phyloP scores from a whole-genome alignment of 805 yeast genomes.

The Yarrowia sp. region DNA sequence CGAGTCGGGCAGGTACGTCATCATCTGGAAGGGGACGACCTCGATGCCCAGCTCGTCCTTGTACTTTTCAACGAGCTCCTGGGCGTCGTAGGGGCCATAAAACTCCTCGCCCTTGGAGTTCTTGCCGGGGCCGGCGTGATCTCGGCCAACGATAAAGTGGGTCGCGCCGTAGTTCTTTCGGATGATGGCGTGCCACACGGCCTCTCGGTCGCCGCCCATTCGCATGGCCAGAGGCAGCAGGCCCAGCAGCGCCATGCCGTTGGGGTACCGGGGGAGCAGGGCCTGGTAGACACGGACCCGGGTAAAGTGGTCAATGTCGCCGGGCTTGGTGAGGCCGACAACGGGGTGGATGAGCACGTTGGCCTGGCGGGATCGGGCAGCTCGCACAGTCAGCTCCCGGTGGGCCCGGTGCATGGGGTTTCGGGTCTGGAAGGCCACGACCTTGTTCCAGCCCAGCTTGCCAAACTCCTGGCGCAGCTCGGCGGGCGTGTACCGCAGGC shows the following conservation, averaged over 20 bases:
- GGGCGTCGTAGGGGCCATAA: slow-evolving; percentile 98
- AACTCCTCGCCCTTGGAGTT: slow-evolving; percentile 90
- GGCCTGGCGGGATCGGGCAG: slow-evolving; percentile 91
- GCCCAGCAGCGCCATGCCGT: slow-evolving; percentile 89
- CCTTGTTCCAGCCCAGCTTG: slow-evolving; percentile 81
- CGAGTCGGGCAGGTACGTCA: slow-evolving; percentile 92
- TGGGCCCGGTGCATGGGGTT: slow-evolving; percentile 99
- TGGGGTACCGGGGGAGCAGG: slow-evolving; percentile 89
- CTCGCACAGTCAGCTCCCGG: slow-evolving; percentile 93
- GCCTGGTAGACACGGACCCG: slow-evolving; percentile 95
- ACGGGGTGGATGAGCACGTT: slow-evolving; percentile 94
- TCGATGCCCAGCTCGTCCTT: slow-evolving; percentile 82
- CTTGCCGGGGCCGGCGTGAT: slow-evolving; percentile 96
- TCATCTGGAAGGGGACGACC: slow-evolving; percentile 96
- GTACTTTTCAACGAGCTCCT: slow-evolving; percentile 78
- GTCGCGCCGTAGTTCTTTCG: slow-evolving; percentile 97
- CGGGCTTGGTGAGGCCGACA: slow-evolving; percentile 95
- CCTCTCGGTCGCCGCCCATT: slow-evolving; percentile 99
- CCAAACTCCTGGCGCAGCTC: slow-evolving; percentile 86
- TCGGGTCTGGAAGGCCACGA: slow-evolving; percentile 97
- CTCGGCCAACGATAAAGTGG: slow-evolving; percentile 97
- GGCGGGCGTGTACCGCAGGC: slow-evolving; percentile 85
- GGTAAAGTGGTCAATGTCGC: slow-evolving; percentile 97
- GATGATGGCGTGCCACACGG: slow-evolving; percentile 97
- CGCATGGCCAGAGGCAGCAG: slow-evolving; percentile 95